Conservation (phyloP, 2,329 filamentous ascomycete genomes). For the Beauveria bassiana region DNA sequence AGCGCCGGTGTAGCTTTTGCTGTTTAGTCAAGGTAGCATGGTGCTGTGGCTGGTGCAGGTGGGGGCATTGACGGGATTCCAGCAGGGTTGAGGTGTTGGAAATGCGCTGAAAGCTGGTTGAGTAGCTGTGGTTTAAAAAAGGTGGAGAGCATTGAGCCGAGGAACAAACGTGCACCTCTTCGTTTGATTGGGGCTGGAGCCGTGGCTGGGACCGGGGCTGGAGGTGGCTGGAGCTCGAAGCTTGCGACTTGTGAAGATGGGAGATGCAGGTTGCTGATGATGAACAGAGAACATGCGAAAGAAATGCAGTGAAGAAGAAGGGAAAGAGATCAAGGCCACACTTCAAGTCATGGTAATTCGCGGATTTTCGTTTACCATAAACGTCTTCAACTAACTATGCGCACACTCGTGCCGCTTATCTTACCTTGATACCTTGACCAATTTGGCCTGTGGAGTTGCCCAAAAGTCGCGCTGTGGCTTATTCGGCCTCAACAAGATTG, state of each 20-base stretch:
- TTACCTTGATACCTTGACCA: too few relatives aligned
- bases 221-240: background rate
- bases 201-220: background rate
- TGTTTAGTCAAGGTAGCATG: background rate
- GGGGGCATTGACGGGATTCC: background rate
- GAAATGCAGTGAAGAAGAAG: background rate
- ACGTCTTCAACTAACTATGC: too few relatives aligned
- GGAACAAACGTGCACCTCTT: background rate
- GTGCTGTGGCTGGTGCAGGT: background rate
- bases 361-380: too few relatives aligned
- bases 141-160: background rate
- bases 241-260: background rate
- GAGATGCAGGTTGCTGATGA: background rate
- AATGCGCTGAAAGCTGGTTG: background rate
- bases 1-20: background rate
- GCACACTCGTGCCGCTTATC: too few relatives aligned
- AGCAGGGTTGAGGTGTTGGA: background rate
- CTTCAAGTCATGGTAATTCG: too few relatives aligned
- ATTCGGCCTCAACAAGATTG: background rate
- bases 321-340: background rate
- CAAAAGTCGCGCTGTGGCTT: background rate
- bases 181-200: too few relatives aligned
- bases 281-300: background rate
- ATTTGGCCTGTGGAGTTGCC: too few relatives aligned
- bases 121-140: background rate